Conservation (phyloP, 768 basidiomycete species). For the Mycena amicta region DNA sequence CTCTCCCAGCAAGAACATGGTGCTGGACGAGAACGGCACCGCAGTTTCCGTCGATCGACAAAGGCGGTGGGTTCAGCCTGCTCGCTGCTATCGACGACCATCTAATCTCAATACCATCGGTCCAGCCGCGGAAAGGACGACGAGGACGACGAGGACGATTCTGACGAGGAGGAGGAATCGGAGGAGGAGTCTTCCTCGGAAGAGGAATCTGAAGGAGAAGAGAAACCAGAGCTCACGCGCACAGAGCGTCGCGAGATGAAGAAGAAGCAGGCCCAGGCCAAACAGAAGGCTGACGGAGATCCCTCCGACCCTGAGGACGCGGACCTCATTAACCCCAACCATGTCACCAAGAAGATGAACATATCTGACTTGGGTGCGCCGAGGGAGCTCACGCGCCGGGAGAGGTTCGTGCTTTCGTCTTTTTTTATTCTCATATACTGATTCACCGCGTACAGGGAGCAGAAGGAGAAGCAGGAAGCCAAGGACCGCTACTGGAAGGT, state of each 20-base stretch:
- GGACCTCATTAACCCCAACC: conserved; percentile 80
- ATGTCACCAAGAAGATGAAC: conserved; percentile 70
- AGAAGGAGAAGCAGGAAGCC: conserved; percentile 90
- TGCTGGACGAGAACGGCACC: conserved; percentile 57
- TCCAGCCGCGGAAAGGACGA: conserved; percentile 34
- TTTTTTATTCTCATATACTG: neutral
- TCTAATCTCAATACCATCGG: conserved; percentile 17
- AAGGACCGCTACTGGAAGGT: conserved; percentile 90
- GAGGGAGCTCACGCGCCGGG: conserved; percentile 62
- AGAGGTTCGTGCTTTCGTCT: conserved; percentile 47
- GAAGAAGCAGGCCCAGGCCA: conserved; percentile 70
- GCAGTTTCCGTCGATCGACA: conserved; percentile 53
- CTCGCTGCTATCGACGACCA: conserved; percentile 5
- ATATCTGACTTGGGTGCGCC: conserved; percentile 74
- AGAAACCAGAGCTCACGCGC: conserved; percentile 64
- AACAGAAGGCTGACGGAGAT: conserved; percentile 37
- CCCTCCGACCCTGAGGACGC: conserved; percentile 62
- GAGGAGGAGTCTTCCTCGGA: conserved; percentile 46
- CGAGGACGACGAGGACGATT: conserved; percentile 29
- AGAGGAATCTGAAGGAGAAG: conserved; percentile 32
- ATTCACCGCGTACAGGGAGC: conserved; percentile 60
- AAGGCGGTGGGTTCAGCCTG: conserved; percentile 30
- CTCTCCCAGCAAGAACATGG: conserved; percentile 62
- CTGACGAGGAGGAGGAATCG: conserved; percentile 40
- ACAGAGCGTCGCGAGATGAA: conserved; percentile 78